Evolutionary conservation across 495 filamentous ascomycete genomes (phyloP).

Genomic region (Penicillium cosmopolitanum): DNA sequence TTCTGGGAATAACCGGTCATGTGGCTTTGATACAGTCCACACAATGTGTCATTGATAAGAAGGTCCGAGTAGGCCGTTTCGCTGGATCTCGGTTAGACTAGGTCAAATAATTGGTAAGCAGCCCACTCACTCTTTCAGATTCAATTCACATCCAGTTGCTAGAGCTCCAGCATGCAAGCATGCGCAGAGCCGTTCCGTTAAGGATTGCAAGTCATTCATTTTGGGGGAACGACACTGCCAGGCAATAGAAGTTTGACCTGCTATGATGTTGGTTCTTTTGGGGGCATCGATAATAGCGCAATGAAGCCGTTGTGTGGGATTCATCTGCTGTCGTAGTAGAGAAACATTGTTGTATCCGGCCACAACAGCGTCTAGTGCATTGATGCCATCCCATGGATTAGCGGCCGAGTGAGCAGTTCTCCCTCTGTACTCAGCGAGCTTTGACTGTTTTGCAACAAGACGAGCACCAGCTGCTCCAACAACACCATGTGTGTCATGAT

Average conservation of each 20-base stretch:
- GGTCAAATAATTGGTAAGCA: background rate
- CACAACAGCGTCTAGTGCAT: conserved; percentile 67
- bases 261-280: background rate
- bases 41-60: background rate
- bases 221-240: background rate
- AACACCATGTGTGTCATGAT: background rate
- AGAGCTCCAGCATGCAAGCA: background rate
- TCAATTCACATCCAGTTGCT: background rate
- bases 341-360: conserved; percentile 63
- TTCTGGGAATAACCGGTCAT: background rate
- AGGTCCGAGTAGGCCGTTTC: background rate
- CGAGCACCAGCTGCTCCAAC: background rate
- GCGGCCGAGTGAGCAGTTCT: conserved; percentile 60
- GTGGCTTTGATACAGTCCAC: background rate
- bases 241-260: background rate
- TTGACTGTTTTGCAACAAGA: conserved; percentile 19
- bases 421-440: conserved; percentile 49
- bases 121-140: background rate
- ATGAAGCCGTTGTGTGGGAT: conserved; percentile 48
- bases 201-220: background rate
- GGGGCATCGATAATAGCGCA: conserved; percentile 34
- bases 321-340: conserved; percentile 62
- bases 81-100: background rate
- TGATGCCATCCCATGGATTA: conserved; percentile 65
- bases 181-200: background rate